Percentiles rank a stretch among this genome's conserved stretches.
phyloP scores from a whole-genome alignment of 129 eudicot genomes.

The Pseudognaphalium luteoalbum region DNA sequence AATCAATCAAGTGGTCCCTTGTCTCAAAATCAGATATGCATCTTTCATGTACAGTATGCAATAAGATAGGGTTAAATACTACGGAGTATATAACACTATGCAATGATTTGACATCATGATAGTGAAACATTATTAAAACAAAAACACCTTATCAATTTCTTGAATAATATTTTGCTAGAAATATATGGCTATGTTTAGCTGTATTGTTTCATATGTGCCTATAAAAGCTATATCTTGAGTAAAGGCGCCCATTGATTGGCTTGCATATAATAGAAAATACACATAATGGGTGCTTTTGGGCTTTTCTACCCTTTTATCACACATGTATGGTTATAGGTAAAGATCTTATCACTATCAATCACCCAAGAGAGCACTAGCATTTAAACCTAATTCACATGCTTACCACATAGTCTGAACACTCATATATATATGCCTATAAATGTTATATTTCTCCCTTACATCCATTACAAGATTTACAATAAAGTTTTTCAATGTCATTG shows the following conservation, averaged over 20 bases:
- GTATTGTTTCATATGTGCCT: slow-evolving; percentile 27
- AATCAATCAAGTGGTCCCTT: slow-evolving; percentile 25
- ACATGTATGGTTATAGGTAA: slow-evolving; percentile 41
- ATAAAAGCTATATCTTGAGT: slow-evolving; percentile 30
- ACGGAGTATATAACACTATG: slow-evolving; percentile 21
- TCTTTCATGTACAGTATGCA: slow-evolving; percentile 26
- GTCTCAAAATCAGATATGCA: slow-evolving; percentile 4
- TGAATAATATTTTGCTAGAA: slow-evolving; percentile 26
- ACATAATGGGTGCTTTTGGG: slow-evolving; percentile 26
- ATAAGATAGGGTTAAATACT: slow-evolving; percentile 24
- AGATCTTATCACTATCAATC: slow-evolving; percentile 34
- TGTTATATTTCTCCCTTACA: slow-evolving; percentile 12
- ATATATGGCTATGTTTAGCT: slow-evolving; percentile 18
- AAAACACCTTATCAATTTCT: slow-evolving; percentile 30
- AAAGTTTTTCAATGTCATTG: background rate
- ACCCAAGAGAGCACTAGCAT: slow-evolving; percentile 32
- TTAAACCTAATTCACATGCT: slow-evolving; percentile 46
- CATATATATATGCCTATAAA: slow-evolving; percentile 19
- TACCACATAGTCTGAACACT: slow-evolving; percentile 34
- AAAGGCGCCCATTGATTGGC: slow-evolving; percentile 33
- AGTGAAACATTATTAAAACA: slow-evolving; percentile 26
- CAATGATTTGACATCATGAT: slow-evolving; percentile 36
- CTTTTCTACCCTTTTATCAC: slow-evolving; percentile 31
- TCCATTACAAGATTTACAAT: slow-evolving; percentile 21
- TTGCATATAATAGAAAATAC: slow-evolving; percentile 35